Base-by-base conservation (phyloP, 805 yeast species). In the Candida sakaeoensis region DNA sequence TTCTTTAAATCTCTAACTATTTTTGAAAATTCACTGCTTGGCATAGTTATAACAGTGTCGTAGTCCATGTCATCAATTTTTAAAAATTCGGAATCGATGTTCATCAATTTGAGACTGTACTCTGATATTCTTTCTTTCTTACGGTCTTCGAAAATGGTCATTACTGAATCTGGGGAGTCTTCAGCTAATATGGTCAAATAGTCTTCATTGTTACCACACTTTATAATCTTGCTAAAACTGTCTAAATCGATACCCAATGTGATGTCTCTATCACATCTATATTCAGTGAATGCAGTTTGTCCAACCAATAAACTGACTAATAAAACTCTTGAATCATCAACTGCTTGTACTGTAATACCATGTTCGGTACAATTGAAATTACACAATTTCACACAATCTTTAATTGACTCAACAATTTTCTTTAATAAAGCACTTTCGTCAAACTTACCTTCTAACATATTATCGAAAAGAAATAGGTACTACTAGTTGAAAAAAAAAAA, bases 311-410 rank as follows among this genome's bases (percentile, higher is more conserved):
- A 72, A 15, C 95, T 85, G 29, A 91, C 96, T 49, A 93, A 75
- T 48, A 90, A 77, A 43, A 93, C 96, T 74, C 97, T 87, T 19
- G 99, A 89, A 60, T 89, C 95, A 66, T 93, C 99, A 51, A 93
- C 93, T 19, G 99, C 98, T 72, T 93, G 98, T 16, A 95, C 91
- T 8, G 95, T 84, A 55, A 93, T 83, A 51, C 99, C 99, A 47
- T 80, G 77, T 62, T 86, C 93, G n/a, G 95, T 80, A 70, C 97
- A 93, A 71, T 89, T 93, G 74, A 93, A 87, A 75, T 93, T 93
- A 72, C 97, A 93, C 53, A 90, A 76, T 55, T 86, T 87, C 47
- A 93, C 96, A 57, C 95, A 83, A 59, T 93, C 99, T 60, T 88
- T 86, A 61, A 91, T 85, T 43, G 98, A 82, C 53, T 93, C 99